phyloP scores from a whole-genome alignment of 2,329 filamentous ascomycete species.

The Penicillium glabrum region DNA sequence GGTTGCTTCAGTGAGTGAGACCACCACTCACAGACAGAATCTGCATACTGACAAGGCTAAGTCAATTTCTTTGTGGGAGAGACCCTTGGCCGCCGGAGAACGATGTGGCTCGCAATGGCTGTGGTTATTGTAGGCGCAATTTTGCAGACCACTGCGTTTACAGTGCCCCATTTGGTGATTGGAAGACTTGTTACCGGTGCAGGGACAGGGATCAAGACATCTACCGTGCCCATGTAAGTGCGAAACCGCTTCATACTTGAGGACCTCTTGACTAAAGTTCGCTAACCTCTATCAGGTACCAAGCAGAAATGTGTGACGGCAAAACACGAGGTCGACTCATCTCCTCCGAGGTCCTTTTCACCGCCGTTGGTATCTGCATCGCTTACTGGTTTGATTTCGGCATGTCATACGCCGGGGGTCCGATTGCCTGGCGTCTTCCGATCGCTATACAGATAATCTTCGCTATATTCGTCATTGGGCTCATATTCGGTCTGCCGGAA shows the following conservation, averaged over 20 bases:
- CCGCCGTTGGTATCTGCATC: slow-evolving; percentile 32
- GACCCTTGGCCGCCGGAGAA: slow-evolving; percentile 8
- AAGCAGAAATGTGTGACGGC: slow-evolving; percentile 42
- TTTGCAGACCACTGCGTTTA: slow-evolving; percentile 27
- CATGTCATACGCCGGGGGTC: slow-evolving; percentile 37
- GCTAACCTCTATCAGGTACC: slow-evolving; percentile 19
- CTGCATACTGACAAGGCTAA: not conserved
- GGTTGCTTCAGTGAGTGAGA: slow-evolving; percentile 11
- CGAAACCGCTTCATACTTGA: not conserved
- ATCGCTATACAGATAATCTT: slow-evolving; percentile 27
- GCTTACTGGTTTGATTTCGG: slow-evolving; percentile 45
- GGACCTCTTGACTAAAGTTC: not conserved
- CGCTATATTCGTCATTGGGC: slow-evolving; percentile 20
- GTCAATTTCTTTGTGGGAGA: slow-evolving; percentile 15
- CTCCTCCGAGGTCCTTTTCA: slow-evolving; percentile 34
- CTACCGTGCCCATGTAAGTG: slow-evolving; percentile 31
- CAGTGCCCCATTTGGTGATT: slow-evolving; percentile 33
- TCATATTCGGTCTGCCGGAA: slow-evolving; percentile 10
- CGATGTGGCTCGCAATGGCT: slow-evolving; percentile 14
- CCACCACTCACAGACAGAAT: not conserved
- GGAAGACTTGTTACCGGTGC: slow-evolving; percentile 46
- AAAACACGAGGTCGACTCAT: slow-evolving; percentile 41
- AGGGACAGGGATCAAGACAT: slow-evolving; percentile 43
- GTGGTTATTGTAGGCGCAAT: slow-evolving; percentile 28
- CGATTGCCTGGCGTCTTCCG: slow-evolving; percentile 19